phyloP scores from a whole-genome alignment of 2,329 filamentous ascomycete species.

The Aspergillus ochraceus region DNA sequence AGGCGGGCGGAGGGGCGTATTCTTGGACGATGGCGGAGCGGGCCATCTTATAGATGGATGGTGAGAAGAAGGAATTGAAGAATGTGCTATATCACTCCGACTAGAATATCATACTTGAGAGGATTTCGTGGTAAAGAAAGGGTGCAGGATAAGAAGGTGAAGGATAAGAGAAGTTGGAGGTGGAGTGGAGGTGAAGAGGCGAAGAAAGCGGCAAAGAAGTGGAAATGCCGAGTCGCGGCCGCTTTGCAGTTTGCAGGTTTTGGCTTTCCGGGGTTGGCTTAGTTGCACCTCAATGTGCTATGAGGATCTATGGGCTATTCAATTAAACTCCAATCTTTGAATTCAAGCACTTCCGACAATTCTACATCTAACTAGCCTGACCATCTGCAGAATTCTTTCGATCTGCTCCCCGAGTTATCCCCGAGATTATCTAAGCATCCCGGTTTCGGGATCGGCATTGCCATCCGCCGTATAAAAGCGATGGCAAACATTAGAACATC shows the following conservation, averaged over 20 bases:
- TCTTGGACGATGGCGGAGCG: slow-evolving; percentile 51
- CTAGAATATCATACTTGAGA: neutral
- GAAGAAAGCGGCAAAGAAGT: neutral
- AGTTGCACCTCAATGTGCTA: neutral
- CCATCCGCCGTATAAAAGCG: neutral
- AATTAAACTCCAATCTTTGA: neutral
- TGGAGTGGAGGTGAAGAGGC: slow-evolving; percentile 2
- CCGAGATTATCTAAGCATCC: slow-evolving; percentile 7
- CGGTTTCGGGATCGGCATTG: neutral
- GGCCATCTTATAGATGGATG: slow-evolving; percentile 31
- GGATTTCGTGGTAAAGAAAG: neutral
- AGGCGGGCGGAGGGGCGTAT: slow-evolving; percentile 44
- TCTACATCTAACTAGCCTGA: neutral
- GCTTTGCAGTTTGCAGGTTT: neutral
- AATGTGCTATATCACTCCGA: neutral
- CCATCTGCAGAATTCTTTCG: no score
- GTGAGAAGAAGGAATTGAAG: slow-evolving; percentile 1
- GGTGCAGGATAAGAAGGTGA: slow-evolving; percentile 1
- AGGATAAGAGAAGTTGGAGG: slow-evolving; percentile 13
- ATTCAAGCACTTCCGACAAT: neutral
- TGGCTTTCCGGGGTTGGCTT: neutral
- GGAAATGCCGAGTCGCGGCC: neutral
- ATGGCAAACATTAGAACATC: neutral
- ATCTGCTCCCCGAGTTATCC: neutral
- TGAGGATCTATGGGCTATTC: neutral